Conservation (phyloP, 1,139 yeast genomes). For the Komagataea norvegica region DNA sequence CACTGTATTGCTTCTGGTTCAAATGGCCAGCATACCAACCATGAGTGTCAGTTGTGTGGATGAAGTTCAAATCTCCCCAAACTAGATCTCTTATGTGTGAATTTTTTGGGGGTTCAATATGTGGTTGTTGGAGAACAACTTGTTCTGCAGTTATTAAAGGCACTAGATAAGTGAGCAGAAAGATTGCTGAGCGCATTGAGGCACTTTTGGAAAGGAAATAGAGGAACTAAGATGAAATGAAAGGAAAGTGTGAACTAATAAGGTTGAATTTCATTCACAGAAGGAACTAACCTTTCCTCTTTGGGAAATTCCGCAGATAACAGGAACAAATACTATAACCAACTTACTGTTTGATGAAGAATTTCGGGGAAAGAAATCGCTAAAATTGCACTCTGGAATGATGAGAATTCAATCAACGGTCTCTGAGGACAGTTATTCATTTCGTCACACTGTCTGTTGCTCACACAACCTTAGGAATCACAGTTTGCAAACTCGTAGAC, state of each 20-base stretch:
- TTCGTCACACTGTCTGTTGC: too few species aligned
- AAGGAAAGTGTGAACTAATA: not conserved
- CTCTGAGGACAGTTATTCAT: too few species aligned
- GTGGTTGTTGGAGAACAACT: conserved; percentile 23
- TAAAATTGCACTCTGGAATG: too few species aligned
- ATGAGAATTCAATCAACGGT: too few species aligned
- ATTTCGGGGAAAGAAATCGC: too few species aligned
- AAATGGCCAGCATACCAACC: conserved; percentile 92
- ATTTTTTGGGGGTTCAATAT: conserved; percentile 21
- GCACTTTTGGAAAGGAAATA: too few species aligned
- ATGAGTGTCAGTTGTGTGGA: conserved; percentile 95
- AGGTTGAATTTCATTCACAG: not conserved
- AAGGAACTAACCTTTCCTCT: conserved; percentile 3
- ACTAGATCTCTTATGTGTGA: conserved; percentile 40
- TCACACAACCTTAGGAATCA: too few species aligned
- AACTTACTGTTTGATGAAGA: too few species aligned
- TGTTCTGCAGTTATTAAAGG: conserved; percentile 1
- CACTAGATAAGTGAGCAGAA: not conserved
- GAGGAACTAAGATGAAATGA: too few species aligned
- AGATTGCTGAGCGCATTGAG: too few species aligned
- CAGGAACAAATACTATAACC: not conserved
- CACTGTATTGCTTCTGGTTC: conserved; percentile 68
- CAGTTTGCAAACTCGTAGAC: too few species aligned
- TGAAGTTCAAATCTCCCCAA: conserved; percentile 72
- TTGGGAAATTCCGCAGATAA: conserved; percentile 1